Conservation (phyloP, 208 protist genomes). For the Wallacemonas sp. region DNA sequence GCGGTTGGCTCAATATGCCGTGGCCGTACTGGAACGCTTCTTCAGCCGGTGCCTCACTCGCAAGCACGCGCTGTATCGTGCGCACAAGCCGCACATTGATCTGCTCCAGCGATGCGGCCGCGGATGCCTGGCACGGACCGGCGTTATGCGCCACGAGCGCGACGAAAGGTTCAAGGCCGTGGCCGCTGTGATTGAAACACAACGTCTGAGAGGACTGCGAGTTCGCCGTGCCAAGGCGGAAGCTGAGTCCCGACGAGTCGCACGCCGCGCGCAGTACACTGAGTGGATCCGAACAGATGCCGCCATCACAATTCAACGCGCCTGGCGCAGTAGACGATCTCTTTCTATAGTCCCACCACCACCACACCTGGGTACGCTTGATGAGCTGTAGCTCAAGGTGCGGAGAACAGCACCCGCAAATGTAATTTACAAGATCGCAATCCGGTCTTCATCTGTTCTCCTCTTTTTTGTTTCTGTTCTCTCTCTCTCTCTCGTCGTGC, state of each 20-base stretch:
- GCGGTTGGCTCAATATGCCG: constrained; percentile 13
- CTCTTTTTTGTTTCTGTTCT: constrained; percentile 7
- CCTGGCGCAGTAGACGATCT: no score
- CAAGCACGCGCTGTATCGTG: constrained; percentile 17
- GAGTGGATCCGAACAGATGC: constrained; percentile 34
- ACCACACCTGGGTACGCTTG: neutral
- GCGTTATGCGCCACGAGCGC: neutral
- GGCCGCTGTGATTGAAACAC: constrained; percentile 14
- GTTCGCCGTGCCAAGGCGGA: constrained; percentile 12
- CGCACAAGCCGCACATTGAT: constrained; percentile 11
- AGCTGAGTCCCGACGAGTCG: neutral
- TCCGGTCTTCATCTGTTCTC: constrained; percentile 4
- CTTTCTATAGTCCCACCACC: no score
- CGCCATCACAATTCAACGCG: constrained; percentile 47
- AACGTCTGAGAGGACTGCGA: constrained; percentile 5
- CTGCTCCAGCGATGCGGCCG: constrained; percentile 25
- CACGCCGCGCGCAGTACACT: constrained; percentile 3
- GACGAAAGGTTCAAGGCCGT: neutral
- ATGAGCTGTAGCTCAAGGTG: neutral
- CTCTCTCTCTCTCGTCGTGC: neutral
- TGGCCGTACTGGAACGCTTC: constrained; percentile 19
- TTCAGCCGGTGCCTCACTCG: constrained; percentile 19
- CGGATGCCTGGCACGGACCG: constrained; percentile 17
- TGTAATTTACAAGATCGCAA: neutral
- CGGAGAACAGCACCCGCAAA: neutral